Percentiles rank a stretch among this genome's conserved stretches.
phyloP scores from a whole-genome alignment of 345 rosid species.

The Sapria himalayana region DNA sequence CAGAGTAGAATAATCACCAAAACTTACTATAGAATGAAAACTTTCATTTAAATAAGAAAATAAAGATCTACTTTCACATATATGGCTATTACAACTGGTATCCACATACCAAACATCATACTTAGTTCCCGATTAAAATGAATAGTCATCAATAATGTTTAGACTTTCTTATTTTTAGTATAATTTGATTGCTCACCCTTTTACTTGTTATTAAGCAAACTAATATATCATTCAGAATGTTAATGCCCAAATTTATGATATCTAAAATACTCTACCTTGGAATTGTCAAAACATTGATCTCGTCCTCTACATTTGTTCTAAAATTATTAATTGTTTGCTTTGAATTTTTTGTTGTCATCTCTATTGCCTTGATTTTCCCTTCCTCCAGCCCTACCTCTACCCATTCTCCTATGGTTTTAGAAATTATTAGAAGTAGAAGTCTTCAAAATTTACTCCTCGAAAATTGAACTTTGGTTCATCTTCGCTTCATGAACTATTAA shows the following conservation, averaged over 20 bases:
- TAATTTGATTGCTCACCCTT: constrained; percentile 2
- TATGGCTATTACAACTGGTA: constrained; percentile 1
- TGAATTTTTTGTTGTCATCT: neutral
- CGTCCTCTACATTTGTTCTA: neutral
- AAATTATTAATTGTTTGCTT: neutral
- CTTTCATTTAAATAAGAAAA: no score
- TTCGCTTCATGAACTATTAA: no score
- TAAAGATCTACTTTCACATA: neutral
- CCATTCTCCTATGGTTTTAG: neutral
- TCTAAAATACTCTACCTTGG: neutral
- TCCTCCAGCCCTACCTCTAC: neutral
- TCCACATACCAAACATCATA: constrained; percentile 1
- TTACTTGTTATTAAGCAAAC: neutral
- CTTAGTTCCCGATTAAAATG: neutral
- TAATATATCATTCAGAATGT: neutral
- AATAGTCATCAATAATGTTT: neutral
- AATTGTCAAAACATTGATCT: neutral
- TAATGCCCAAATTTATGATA: constrained; percentile 3
- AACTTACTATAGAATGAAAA: no score
- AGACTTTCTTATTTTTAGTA: neutral
- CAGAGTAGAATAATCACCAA: no score
- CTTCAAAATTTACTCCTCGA: neutral
- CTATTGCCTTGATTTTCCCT: neutral
- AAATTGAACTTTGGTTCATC: no score
- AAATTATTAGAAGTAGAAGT: neutral